Evolutionary conservation across 2,329 filamentous ascomycete genomes (phyloP).

Genomic region (Aspergillus sojae): DNA sequence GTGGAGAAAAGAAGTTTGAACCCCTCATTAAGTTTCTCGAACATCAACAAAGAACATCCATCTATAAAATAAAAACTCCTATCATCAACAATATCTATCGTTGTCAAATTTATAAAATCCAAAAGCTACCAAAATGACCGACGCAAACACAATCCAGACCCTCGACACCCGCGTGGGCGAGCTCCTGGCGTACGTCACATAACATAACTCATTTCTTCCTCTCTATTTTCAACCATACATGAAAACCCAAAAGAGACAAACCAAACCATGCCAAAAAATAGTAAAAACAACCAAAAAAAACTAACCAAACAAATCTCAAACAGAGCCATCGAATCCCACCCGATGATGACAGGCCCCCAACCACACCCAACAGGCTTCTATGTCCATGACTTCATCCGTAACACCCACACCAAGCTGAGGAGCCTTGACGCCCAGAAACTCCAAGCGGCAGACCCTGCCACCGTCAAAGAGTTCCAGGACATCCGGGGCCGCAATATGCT

Average conservation of each 20-base stretch:
- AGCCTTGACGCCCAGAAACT: slow-evolving; percentile 29
- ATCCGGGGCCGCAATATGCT: slow-evolving; percentile 34
- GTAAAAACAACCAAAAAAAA: background rate
- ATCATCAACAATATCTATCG: background rate
- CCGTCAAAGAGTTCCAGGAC: slow-evolving; percentile 23
- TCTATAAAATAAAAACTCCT: background rate
- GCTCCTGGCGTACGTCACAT: slow-evolving; percentile 27
- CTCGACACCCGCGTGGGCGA: slow-evolving; percentile 12
- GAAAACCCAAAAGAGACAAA: background rate
- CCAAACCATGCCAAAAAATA: background rate
- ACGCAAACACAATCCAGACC: slow-evolving; percentile 22
- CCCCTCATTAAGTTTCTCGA: background rate
- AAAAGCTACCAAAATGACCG: slow-evolving; percentile 18
- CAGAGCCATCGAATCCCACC: slow-evolving; percentile 35
- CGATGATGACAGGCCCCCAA: slow-evolving; percentile 34
- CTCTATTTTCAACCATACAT: background rate
- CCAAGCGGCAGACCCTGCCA: slow-evolving; percentile 22
- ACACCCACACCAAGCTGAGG: slow-evolving; percentile 58
- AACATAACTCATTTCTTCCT: background rate
- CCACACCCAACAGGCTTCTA: slow-evolving; percentile 47
- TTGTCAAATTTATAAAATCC: background rate
- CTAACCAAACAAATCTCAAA: background rate
- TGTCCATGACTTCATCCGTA: slow-evolving; percentile 68
- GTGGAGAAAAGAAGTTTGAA: background rate
- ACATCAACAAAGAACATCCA: background rate